Evolutionary conservation across 257 asterid genomes (phyloP).

Genomic region (Solanum pinnatisectum): DNA sequence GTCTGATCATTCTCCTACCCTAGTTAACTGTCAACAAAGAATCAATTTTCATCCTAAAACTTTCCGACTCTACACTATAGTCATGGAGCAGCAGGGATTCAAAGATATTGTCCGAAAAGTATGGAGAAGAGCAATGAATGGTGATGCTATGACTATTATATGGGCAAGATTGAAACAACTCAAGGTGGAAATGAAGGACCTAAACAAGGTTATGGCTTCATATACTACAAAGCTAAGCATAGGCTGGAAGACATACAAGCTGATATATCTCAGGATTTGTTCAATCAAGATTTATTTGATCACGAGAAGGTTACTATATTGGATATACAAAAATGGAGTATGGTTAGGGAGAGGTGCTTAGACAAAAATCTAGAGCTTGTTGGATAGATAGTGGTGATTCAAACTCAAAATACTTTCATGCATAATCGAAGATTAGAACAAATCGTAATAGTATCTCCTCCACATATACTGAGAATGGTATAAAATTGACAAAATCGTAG

Average conservation of each 20-base stretch:
- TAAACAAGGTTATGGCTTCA: no score
- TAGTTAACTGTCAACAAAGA: neutral
- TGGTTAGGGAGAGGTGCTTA: neutral
- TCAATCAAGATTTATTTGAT: no score
- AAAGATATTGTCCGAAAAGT: no score
- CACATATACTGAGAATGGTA: neutral
- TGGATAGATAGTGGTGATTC: neutral
- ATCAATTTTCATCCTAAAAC: neutral
- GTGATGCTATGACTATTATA: no score
- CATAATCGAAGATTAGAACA: neutral
- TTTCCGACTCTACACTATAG: no score
- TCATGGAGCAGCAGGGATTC: neutral
- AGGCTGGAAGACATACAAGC: neutral
- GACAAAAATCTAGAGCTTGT: neutral
- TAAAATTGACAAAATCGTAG: no score
- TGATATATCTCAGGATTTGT: no score
- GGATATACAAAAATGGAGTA: neutral
- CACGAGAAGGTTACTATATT: neutral
- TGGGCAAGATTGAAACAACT: no score
- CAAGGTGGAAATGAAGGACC: no score
- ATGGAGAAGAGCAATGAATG: no score
- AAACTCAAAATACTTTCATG: no score
- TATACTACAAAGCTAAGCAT: no score
- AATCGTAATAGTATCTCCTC: neutral
- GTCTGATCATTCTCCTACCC: neutral